Evolutionary conservation across 352 stramenopile species (phyloP), one percentile per base, ranked within the genome.

Genomic region (Peronospora belbahrii): DNA sequence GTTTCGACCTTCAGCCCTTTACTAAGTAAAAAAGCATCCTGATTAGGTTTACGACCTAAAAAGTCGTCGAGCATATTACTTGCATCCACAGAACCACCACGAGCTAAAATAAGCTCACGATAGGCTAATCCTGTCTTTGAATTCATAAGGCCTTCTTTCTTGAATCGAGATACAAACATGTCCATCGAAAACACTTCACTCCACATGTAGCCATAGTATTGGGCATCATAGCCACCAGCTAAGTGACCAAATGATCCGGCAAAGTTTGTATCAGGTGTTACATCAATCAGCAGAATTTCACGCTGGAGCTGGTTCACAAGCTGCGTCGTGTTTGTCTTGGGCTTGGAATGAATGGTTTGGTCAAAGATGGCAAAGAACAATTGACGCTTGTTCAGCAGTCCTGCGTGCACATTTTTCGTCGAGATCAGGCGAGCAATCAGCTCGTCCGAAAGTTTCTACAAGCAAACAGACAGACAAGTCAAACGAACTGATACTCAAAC

Each of bases 151-250:
- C 78, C 78, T 36, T 94, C 79, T 39, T 79, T 77, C 68, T 89
- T 79, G 67, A 95, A 94, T 18, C 79, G 70, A 53, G 76, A 85
- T 35, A 78, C 63, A 59, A 95, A 95, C 85, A 95, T 94, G 53
- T 94, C 85, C 55, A 88, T 85, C 48, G 80, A 91, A 33, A 92
- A 82, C 9, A 94, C 83, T 48, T 94, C 81, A 43, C 81, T 91
- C 83, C 85, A 95, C 70, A 95, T 77, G 72, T 95, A 95, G 42
- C 83, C 85, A 42, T 87, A 91, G 57, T 88, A 88, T 65, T 88
- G 70, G 2, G 78, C 74, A 35, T 89, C 74, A 50, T 87, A 89
- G 48, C 73, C 75, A 20, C 75, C 73, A 8, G 66, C 78, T 48
- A 95, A 57, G 65, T 95, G 85, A 10, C 75, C 75, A 48, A 95